Evolutionary conservation across 495 filamentous ascomycete genomes (phyloP).

Genomic region (Aspergillus sclerotioniger): DNA sequence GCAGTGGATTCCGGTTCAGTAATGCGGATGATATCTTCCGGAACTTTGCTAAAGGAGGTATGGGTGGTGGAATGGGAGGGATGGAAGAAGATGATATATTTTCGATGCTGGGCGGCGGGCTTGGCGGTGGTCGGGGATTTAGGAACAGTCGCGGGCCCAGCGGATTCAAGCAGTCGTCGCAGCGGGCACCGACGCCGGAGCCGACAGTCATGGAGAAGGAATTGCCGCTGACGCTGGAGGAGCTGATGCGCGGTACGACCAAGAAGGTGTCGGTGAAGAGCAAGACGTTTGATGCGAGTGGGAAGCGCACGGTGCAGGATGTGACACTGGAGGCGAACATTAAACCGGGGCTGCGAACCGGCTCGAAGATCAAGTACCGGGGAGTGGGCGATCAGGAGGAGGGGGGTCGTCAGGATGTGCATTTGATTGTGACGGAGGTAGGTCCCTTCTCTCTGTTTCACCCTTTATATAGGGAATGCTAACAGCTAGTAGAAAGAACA

Average conservation of each 20-base stretch:
- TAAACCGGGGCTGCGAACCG: constrained; percentile 91
- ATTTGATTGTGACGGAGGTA: constrained; percentile 93
- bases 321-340: constrained; percentile 90
- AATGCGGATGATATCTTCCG: constrained; percentile 81
- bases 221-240: constrained; percentile 78
- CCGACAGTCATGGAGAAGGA: constrained; percentile 87
- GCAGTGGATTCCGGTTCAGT: constrained; percentile 70
- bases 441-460: constrained; percentile 21
- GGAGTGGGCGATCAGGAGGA: constrained; percentile 96
- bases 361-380: constrained; percentile 96
- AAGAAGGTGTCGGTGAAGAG: constrained; percentile 99
- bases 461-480: constrained; percentile 10
- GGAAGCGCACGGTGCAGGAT: constrained; percentile 81
- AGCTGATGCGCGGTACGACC: constrained; percentile 75
- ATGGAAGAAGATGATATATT: constrained; percentile 57
- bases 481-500: constrained; percentile 70
- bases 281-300: constrained; percentile 82
- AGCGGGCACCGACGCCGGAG: constrained; percentile 67
- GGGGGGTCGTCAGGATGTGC: constrained; percentile 93
- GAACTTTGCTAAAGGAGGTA: constrained; percentile 63
- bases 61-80: constrained; percentile 51
- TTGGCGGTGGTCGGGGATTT: constrained; percentile 39
- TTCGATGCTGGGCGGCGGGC: constrained; percentile 42
- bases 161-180: constrained; percentile 44
- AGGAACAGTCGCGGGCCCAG: constrained; percentile 34